A percentile compares a stretch with the other conserved stretches of the same genome.
These are phyloP conservation scores for Mucor lusitanicus DNA, from an alignment of 371 early-diverging fungal species.

Conservation along the genomic window DNA sequence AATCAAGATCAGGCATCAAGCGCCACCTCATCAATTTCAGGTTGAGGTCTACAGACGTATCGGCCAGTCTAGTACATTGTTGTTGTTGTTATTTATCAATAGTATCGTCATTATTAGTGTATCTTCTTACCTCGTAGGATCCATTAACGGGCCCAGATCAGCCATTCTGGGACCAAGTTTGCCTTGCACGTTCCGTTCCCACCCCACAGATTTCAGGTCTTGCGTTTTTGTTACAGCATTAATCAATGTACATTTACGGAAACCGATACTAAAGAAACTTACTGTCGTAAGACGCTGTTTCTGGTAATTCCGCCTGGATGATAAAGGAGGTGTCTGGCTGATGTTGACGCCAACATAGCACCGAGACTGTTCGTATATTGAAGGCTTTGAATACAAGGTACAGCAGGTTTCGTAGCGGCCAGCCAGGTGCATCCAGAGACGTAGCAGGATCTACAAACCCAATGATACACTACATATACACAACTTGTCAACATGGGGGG, in stretches of 20 bases:
- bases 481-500: background rate
- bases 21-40: slow-evolving; percentile 97
- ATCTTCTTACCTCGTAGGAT: slow-evolving; percentile 59
- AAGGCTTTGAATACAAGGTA: slow-evolving; percentile 61
- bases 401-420: slow-evolving; percentile 90
- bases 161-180: slow-evolving; percentile 84
- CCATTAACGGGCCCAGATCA: slow-evolving; percentile 80
- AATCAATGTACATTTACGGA: slow-evolving; percentile 6
- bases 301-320: slow-evolving; percentile 26
- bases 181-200: slow-evolving; percentile 86
- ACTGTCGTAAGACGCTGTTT: slow-evolving; percentile 5
- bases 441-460: slow-evolving; percentile 88
- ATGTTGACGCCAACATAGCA: slow-evolving; percentile 78
- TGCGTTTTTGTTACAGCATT: background rate
- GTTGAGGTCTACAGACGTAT: slow-evolving; percentile 90
- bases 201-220: slow-evolving; percentile 76
- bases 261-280: background rate
- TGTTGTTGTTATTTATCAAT: background rate
- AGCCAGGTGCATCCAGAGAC: slow-evolving; percentile 70
- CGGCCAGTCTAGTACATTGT: slow-evolving; percentile 62
- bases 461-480: slow-evolving; percentile 34
- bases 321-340: slow-evolving; percentile 18
- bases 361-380: slow-evolving; percentile 43
- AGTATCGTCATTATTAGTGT: background rate
- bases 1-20: slow-evolving; percentile 79